Evolutionary conservation across 495 filamentous ascomycete genomes (phyloP), one percentile per base, ranked within the genome.

Genomic region (Aspergillus baeticus): DNA sequence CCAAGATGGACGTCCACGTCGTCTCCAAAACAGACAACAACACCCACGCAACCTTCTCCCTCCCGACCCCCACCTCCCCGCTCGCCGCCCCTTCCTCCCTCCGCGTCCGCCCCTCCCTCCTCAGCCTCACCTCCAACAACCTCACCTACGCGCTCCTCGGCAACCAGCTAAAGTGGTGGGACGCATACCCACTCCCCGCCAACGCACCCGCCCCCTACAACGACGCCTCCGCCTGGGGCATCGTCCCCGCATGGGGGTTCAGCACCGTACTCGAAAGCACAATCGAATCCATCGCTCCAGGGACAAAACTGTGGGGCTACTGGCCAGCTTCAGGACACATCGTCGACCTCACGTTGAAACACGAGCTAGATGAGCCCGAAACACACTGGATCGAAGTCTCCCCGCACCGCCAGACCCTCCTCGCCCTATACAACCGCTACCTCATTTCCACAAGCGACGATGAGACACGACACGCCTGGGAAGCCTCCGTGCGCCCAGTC

Each of bases 191-290:
- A 1, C 65, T 74, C 3, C 69, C 71, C 0, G 2, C 46, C 8
- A 48, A 64, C 7, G 72, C 74, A 1, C 81, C 83, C n/a, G 69
- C 69, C 0, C 76, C 80, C 10, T 84, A 79, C 65, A 76, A 79
- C 58, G 76, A 84, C 60, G 26, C 55, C 5, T 36, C 66, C 10
- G 57, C 63, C 2, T 85, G 80, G 67, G 81, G 79, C 20, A 78
- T 82, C 42, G 77, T 79, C 22, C 76, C 77, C 22, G 77, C 74
- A 14, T 86, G 84, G 82, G 83, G 84, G 0, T 83, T 76, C 61
- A 78, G 72, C 8, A 66, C 69, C 10, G 75, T 85, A 4, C 55
- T 76, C 22, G 79, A 82, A 29, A 78, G 71, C 49, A 82, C 67
- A 0, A 68, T 73, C 14, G 34, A 63, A 2, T 36, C 2, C 1